Evolutionary conservation across 441 rosid species (phyloP).

Genomic region (Croton setiger): DNA sequence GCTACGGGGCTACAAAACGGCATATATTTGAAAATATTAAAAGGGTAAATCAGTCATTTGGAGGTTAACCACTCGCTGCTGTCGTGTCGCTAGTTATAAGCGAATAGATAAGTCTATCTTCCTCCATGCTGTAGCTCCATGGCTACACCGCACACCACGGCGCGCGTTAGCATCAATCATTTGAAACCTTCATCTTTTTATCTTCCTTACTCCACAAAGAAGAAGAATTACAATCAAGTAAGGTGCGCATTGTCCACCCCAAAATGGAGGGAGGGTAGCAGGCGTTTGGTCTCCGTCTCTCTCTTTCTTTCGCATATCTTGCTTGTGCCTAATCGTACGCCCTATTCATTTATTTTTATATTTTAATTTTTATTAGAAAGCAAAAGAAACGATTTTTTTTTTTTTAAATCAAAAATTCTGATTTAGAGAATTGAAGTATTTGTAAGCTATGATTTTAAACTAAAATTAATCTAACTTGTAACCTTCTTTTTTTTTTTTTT

Average conservation of each 20-base stretch:
- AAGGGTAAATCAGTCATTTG: slow-evolving; percentile 7
- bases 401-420: too few species aligned
- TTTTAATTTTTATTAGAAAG: background rate
- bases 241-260: slow-evolving; percentile 36
- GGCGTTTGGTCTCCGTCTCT: slow-evolving; percentile 60
- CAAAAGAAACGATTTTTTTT: background rate
- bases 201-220: slow-evolving; percentile 12
- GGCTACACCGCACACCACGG: slow-evolving; percentile 14
- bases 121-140: background rate
- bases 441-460: background rate
- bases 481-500: slow-evolving; percentile 3
- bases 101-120: background rate
- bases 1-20: too few species aligned
- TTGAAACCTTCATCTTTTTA: slow-evolving; percentile 14
- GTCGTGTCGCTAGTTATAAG: background rate
- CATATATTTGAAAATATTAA: too few species aligned
- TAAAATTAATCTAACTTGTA: background rate
- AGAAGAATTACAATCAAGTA: slow-evolving; percentile 10
- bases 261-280: slow-evolving; percentile 36
- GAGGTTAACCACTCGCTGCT: background rate
- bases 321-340: slow-evolving; percentile 41
- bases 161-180: slow-evolving; percentile 24
- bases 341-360: background rate
- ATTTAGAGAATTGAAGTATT: background rate
- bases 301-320: slow-evolving; percentile 46